phyloP scores from a whole-genome alignment of 306 rosid species.

The Betula pendula region DNA sequence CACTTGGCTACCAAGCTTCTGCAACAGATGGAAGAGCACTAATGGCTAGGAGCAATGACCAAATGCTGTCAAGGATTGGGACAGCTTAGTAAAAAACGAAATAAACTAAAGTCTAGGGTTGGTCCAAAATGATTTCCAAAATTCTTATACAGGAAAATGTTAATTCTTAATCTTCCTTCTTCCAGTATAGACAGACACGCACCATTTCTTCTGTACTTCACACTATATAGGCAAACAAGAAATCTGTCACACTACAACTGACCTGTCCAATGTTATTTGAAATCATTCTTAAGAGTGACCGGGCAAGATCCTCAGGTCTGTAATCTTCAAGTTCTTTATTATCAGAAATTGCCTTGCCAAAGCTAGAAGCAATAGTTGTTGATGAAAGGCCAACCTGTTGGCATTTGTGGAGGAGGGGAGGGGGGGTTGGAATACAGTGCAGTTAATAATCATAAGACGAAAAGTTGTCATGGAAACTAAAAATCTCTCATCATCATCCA shows the following conservation, averaged over 20 bases:
- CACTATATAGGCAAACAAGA: neutral
- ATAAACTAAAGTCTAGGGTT: neutral
- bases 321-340: constrained; percentile 71
- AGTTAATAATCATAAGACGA: constrained; percentile 21
- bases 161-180: neutral
- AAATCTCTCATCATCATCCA: neutral
- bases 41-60: neutral
- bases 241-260: constrained; percentile 22
- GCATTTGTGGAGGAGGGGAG: constrained; percentile 27
- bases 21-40: neutral
- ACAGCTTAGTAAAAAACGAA: neutral
- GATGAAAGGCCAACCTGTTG: constrained; percentile 83
- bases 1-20: neutral
- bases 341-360: constrained; percentile 87
- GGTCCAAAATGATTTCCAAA: neutral
- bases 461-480: constrained; percentile 3
- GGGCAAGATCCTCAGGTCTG: constrained; percentile 85
- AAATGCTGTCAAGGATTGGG: neutral
- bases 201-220: neutral
- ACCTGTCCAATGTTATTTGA: constrained; percentile 98
- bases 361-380: constrained; percentile 94
- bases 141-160: neutral
- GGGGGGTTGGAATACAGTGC: neutral
- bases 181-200: neutral
- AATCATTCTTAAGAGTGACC: constrained; percentile 91